A percentile compares a stretch with the other conserved stretches of the same genome.
Evolutionary conservation across 2,329 filamentous ascomycete species (phyloP).

Genomic region (Penicillium sp.): DNA sequence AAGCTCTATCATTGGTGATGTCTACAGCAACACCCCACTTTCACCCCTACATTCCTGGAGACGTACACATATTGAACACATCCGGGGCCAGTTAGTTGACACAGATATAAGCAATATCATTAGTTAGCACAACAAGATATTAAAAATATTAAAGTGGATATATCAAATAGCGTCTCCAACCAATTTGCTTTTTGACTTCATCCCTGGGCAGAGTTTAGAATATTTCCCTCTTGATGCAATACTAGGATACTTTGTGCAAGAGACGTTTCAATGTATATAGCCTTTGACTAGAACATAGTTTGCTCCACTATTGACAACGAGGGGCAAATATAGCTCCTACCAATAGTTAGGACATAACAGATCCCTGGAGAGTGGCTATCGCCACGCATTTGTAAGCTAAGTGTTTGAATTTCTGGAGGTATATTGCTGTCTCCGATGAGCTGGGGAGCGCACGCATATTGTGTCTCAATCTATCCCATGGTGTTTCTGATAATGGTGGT

Average conservation of each 20-base stretch:
- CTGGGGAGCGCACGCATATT: neutral
- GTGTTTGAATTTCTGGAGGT: neutral
- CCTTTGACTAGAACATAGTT: conserved; percentile 3
- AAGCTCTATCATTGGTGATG: neutral
- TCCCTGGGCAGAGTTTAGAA: conserved; percentile 6
- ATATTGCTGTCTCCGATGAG: neutral
- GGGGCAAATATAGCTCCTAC: neutral
- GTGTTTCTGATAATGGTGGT: neutral
- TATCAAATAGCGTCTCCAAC: neutral
- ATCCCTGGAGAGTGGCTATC: neutral
- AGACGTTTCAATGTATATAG: too few relatives aligned
- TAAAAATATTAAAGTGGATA: conserved; percentile 9
- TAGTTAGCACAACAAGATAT: conserved; percentile 4
- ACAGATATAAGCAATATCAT: conserved; percentile 1
- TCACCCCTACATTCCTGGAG: conserved; percentile 7
- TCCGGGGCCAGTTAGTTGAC: neutral
- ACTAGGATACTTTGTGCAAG: neutral
- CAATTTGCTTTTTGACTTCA: neutral
- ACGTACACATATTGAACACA: neutral
- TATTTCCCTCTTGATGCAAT: conserved; percentile 17
- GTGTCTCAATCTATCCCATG: neutral
- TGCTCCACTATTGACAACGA: neutral
- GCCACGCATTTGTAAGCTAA: neutral
- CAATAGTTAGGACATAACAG: neutral
- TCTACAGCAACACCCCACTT: neutral